Conservation (phyloP, 768 basidiomycete species). For the Royoungia palumana region DNA sequence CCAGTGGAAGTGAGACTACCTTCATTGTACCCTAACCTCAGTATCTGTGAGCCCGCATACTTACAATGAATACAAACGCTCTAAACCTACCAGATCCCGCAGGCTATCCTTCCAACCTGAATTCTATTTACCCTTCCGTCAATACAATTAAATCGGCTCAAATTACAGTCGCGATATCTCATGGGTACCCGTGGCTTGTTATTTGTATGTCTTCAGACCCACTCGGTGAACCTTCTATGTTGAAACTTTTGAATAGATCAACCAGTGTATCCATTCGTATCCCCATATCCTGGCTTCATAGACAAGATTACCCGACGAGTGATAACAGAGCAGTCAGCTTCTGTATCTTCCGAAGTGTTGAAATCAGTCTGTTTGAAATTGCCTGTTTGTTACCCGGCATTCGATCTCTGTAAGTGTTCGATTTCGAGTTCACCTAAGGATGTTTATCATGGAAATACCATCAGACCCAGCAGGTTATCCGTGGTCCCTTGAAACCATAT, state of each 20-base stretch:
- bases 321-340: background rate
- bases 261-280: slow-evolving; percentile 21
- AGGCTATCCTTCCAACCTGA: slow-evolving; percentile 40
- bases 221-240: background rate
- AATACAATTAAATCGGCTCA: background rate
- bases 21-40: slow-evolving; percentile 17
- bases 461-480: slow-evolving; percentile 27
- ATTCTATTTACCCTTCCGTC: slow-evolving; percentile 34
- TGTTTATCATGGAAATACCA: background rate
- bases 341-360: background rate
- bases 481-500: slow-evolving; percentile 23
- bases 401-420: slow-evolving; percentile 35
- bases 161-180: slow-evolving; percentile 10
- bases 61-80: background rate
- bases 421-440: background rate
- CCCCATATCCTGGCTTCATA: slow-evolving; percentile 11
- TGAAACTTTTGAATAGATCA: slow-evolving; percentile 16
- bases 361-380: slow-evolving; percentile 14
- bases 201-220: slow-evolving; percentile 31
- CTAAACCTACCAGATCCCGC: slow-evolving; percentile 31
- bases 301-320: slow-evolving; percentile 2
- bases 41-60: slow-evolving; percentile 33
- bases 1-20: slow-evolving; percentile 8
- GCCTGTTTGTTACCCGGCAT: slow-evolving; percentile 17
- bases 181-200: slow-evolving; percentile 35